Evolutionary conservation across 495 filamentous ascomycete genomes (phyloP).

Genomic region (Tricharina praecox): DNA sequence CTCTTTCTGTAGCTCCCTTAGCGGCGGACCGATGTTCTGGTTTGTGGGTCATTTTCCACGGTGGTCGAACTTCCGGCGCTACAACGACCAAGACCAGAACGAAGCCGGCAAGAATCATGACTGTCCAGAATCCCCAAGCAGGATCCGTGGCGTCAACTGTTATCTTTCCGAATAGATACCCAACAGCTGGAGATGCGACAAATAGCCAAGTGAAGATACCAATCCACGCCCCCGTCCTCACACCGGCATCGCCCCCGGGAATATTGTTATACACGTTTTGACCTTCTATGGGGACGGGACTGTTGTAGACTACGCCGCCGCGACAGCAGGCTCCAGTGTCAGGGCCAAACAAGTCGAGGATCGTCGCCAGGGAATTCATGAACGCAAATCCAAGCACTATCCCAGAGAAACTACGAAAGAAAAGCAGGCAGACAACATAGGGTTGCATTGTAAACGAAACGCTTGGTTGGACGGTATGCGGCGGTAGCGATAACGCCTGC

Average conservation of each 20-base stretch:
- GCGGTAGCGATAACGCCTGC: constrained; percentile 38
- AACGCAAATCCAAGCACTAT: constrained; percentile 54
- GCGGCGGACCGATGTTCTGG: not conserved
- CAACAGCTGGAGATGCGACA: constrained; percentile 48
- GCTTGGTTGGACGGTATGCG: constrained; percentile 10
- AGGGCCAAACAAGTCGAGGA: constrained; percentile 54
- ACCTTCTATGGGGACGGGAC: constrained; percentile 12
- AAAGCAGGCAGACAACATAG: constrained; percentile 37
- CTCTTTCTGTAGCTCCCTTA: constrained; percentile 31
- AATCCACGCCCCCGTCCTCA: constrained; percentile 61
- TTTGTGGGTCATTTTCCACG: constrained; percentile 9
- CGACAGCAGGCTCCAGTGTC: constrained; percentile 23
- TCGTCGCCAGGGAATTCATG: constrained; percentile 52
- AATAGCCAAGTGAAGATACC: constrained; percentile 61
- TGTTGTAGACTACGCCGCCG: constrained; percentile 20
- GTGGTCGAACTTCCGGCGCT: constrained; percentile 18
- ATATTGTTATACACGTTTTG: constrained; percentile 14
- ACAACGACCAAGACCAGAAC: constrained; percentile 32
- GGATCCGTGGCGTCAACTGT: constrained; percentile 44
- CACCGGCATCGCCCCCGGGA: constrained; percentile 32
- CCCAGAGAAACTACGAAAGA: constrained; percentile 46
- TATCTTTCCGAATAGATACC: constrained; percentile 49
- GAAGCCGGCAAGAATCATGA: constrained; percentile 42
- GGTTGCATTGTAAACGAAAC: constrained; percentile 13
- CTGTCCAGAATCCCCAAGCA: constrained; percentile 58